phyloP scores from a whole-genome alignment of 441 rosid genomes.

The Jatropha multifida region DNA sequence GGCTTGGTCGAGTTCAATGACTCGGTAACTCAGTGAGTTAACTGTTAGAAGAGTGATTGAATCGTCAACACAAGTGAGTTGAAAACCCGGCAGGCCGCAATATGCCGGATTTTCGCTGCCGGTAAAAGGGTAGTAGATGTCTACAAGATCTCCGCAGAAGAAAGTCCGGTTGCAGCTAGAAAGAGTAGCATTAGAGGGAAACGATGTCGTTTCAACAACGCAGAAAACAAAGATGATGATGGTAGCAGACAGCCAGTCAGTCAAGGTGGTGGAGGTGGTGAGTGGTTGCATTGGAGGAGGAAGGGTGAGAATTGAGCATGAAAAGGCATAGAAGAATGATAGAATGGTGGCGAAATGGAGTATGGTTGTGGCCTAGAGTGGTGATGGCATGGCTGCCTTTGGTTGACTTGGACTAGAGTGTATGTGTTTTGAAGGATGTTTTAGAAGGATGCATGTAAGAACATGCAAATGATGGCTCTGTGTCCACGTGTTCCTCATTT shows the following conservation, averaged over 20 bases:
- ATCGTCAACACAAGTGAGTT: constrained; percentile 22
- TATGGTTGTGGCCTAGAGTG: background rate
- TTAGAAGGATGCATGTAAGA: background rate
- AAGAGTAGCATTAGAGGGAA: constrained; percentile 1
- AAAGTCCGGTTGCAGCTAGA: constrained; percentile 24
- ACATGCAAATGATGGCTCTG: background rate
- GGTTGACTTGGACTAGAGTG: constrained; percentile 4
- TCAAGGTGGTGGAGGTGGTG: constrained; percentile 6
- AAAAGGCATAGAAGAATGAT: background rate
- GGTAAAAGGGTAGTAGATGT: constrained; percentile 42
- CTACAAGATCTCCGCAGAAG: constrained; percentile 32
- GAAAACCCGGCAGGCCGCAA: constrained; percentile 40
- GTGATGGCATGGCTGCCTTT: background rate
- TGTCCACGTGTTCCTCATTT: background rate
- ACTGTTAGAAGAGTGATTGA: constrained; percentile 16
- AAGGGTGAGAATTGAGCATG: background rate
- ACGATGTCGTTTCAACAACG: background rate
- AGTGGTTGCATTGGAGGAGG: constrained; percentile 18
- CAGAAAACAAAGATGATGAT: background rate
- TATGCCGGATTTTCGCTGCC: constrained; percentile 34
- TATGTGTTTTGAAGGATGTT: background rate
- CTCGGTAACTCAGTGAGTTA: constrained; percentile 27
- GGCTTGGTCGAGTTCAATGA: constrained; percentile 29
- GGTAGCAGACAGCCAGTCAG: background rate
- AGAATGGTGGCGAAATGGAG: background rate